These are phyloP conservation scores for Alternaria sp. DNA, from an alignment of 2,329 filamentous ascomycete genomes.

Conservation along the genomic window DNA sequence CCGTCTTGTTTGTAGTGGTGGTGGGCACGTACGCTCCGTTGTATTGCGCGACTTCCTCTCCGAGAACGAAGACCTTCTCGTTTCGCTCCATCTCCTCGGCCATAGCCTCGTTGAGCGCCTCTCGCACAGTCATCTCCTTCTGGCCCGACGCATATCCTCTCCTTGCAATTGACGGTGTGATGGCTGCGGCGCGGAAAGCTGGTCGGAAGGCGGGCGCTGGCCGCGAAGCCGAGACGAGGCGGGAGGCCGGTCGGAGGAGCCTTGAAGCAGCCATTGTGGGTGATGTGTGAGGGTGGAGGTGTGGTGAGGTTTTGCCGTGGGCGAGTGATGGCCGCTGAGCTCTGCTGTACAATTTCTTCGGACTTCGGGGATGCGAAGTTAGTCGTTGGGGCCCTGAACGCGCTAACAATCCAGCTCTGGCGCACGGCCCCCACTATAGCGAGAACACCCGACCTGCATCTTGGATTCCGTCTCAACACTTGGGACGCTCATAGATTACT, in stretches of 20 bases:
- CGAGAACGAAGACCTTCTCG: conserved; percentile 92
- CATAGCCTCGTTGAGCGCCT: conserved; percentile 96
- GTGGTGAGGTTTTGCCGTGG: conserved; percentile 31
- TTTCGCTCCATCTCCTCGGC: conserved; percentile 96
- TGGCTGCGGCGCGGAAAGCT: conserved; percentile 59
- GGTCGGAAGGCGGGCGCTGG: conserved; percentile 61
- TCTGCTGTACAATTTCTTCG: conserved; percentile 34
- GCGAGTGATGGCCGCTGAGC: conserved; percentile 39
- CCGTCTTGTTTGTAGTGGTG: conserved; percentile 15
- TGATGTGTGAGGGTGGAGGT: conserved; percentile 21
- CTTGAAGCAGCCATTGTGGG: conserved; percentile 65
- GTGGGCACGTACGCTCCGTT: conserved; percentile 78
- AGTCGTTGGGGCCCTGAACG: conserved; percentile 24
- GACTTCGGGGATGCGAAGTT: conserved; percentile 30
- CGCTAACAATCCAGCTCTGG: conserved; percentile 19
- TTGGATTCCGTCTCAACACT: neutral
- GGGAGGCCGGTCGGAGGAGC: conserved; percentile 70
- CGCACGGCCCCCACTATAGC: conserved; percentile 13
- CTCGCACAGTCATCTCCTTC: conserved; percentile 96
- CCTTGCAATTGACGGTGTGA: conserved; percentile 58
- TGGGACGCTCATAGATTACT: neutral
- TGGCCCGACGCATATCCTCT: conserved; percentile 68
- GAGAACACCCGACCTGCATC: conserved; percentile 18
- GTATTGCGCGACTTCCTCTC: conserved; percentile 99
- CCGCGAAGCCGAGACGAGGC: conserved; percentile 66